Evolutionary conservation across 129 eudicot genomes (phyloP).

Genomic region (sunflower (Helianthus annuus)): HanXRQr2.0-SUNRISE NC_035442.2:166939245-166939744

Average conservation of each 20-base stretch:
- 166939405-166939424: background rate
- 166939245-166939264: background rate
- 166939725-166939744: too few relatives aligned
- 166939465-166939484: conserved; percentile 22
- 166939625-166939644: background rate
- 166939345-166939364: conserved; percentile 81
- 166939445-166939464: conserved; percentile 2
- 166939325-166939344: conserved; percentile 81
- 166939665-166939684: too few relatives aligned
- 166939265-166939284: conserved; percentile 51
- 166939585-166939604: background rate
- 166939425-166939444: conserved; percentile 10
- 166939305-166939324: conserved; percentile 90
- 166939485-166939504: conserved; percentile 4
- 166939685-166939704: too few relatives aligned
- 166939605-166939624: background rate
- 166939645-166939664: too few relatives aligned
- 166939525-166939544: conserved; percentile 14
- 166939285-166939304: conserved; percentile 92
- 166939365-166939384: conserved; percentile 8
- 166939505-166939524: background rate
- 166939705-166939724: too few relatives aligned
- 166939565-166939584: background rate
- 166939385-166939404: background rate
- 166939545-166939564: conserved; percentile 6